Evolutionary conservation across 257 asterid genomes (phyloP).

Genomic region (Penstemon barbatus): DNA sequence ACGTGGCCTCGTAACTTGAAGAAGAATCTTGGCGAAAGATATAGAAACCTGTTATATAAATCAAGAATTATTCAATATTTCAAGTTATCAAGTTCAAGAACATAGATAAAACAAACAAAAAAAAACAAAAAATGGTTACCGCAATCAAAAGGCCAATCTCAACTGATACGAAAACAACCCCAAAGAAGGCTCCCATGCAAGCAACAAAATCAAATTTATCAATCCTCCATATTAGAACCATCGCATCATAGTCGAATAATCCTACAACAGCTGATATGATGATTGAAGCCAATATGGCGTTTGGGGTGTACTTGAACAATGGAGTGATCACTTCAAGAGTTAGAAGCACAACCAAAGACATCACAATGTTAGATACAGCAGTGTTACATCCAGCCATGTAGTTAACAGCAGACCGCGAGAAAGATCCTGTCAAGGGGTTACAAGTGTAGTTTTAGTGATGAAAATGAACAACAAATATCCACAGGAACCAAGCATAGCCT

Average conservation of each 20-base stretch:
- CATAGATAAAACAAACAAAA: not conserved
- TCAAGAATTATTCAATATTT: not conserved
- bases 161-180: slow-evolving; percentile 61
- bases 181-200: slow-evolving; percentile 82
- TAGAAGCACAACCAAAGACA: slow-evolving; percentile 58
- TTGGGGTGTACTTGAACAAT: slow-evolving; percentile 72
- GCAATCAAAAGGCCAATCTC: slow-evolving; percentile 79
- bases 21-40: slow-evolving; percentile 76
- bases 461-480: too few species aligned
- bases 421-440: slow-evolving; percentile 31
- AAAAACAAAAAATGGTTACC: slow-evolving; percentile 25
- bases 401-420: slow-evolving; percentile 52
- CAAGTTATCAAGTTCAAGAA: not conserved
- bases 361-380: slow-evolving; percentile 68
- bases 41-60: slow-evolving; percentile 44
- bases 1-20: slow-evolving; percentile 76
- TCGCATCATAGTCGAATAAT: slow-evolving; percentile 54
- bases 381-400: slow-evolving; percentile 76
- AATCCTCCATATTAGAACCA: slow-evolving; percentile 61
- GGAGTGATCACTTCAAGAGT: slow-evolving; percentile 66
- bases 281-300: slow-evolving; percentile 68
- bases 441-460: too few species aligned
- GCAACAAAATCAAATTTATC: slow-evolving; percentile 77
- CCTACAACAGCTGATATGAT: slow-evolving; percentile 69
- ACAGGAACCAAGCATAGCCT: too few species aligned